Conservation (phyloP, 108 stramenopile species). For the Schizochytrium sp. region DNA sequence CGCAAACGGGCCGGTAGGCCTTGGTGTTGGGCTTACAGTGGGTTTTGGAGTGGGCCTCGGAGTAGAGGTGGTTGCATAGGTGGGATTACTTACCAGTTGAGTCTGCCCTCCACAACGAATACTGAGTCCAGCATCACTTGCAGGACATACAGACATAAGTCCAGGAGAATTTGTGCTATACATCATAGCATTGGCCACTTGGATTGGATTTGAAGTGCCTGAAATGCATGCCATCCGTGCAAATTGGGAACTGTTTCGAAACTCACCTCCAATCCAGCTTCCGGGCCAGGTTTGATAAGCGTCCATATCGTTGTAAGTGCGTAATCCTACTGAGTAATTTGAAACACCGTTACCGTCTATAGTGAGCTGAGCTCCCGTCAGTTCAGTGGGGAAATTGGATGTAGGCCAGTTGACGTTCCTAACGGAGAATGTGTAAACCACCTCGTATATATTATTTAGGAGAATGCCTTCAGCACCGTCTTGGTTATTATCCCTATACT, state of each 20-base stretch:
- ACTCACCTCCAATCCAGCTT: neutral
- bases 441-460: neutral
- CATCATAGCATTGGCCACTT: neutral
- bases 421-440: neutral
- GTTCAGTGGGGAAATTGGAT: constrained; percentile 29
- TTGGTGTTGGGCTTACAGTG: too few species aligned
- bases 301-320: neutral
- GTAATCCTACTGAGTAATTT: neutral
- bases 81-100: too few species aligned
- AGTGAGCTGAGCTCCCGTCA: neutral
- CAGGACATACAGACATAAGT: neutral
- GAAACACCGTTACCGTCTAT: constrained; percentile 36
- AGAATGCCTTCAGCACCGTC: constrained; percentile 40
- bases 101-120: too few species aligned
- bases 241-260: neutral
- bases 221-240: constrained; percentile 14
- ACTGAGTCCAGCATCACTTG: too few species aligned
- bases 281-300: constrained; percentile 10
- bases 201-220: neutral
- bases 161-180: neutral
- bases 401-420: neutral
- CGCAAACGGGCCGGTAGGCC: too few species aligned
- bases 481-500: constrained; percentile 5
- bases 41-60: neutral
- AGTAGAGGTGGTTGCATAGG: neutral